phyloP scores from a whole-genome alignment of 768 basidiomycete genomes.

The Naganishia friedmannii region DNA sequence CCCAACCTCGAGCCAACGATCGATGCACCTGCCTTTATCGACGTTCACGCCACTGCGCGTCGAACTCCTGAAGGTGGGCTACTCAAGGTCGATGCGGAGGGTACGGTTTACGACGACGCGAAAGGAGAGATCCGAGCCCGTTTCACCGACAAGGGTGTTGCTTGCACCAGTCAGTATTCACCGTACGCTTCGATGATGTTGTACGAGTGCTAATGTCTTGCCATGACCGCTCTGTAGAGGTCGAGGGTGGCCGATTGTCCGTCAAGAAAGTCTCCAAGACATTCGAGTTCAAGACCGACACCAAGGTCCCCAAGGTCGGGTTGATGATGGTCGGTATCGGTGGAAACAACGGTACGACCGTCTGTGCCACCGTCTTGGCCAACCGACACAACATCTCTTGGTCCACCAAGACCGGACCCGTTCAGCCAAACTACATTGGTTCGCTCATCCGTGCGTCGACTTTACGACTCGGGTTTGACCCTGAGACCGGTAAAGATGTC shows the following conservation, averaged over 20 bases:
- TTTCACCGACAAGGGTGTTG: constrained; percentile 46
- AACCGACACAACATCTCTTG: constrained; percentile 91
- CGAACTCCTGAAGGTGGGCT: constrained; percentile 46
- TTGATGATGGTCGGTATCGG: constrained; percentile 96
- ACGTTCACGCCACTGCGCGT: constrained; percentile 48
- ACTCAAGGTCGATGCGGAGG: constrained; percentile 44
- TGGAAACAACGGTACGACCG: constrained; percentile 94
- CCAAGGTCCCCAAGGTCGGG: constrained; percentile 88
- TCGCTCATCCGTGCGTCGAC: constrained; percentile 95
- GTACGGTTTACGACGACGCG: constrained; percentile 42
- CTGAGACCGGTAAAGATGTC: constrained; percentile 77
- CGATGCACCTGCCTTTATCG: constrained; percentile 10
- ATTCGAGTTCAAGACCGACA: constrained; percentile 86
- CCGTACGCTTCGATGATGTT: neutral
- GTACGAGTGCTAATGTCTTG: neutral
- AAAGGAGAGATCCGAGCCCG: constrained; percentile 42
- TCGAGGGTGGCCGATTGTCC: constrained; percentile 67
- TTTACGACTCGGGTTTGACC: constrained; percentile 81
- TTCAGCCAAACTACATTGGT: constrained; percentile 96
- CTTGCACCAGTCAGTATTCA: constrained; percentile 61
- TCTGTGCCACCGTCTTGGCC: constrained; percentile 90
- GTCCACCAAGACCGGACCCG: constrained; percentile 86
- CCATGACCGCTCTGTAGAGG: constrained; percentile 55
- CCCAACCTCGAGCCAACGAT: constrained; percentile 30
- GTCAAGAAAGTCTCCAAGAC: constrained; percentile 74